A percentile compares a stretch with the other conserved stretches of the same genome.
Conservation (phyloP, 192 early-diverging fungal species). For the Mortierella claussenii region DNA sequence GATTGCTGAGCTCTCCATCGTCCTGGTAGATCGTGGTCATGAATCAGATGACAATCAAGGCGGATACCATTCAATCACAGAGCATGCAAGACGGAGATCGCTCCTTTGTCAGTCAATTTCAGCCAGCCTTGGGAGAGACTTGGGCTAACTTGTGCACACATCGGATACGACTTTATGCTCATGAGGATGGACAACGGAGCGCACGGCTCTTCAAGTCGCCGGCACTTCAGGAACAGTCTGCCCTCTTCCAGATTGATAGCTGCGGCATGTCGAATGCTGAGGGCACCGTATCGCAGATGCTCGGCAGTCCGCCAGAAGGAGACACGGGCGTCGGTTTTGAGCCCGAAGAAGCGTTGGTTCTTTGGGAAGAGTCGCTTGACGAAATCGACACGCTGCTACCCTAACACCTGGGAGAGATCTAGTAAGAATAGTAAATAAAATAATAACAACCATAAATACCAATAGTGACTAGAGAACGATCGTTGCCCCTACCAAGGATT, state of each 20-base stretch:
- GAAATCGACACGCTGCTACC: no score
- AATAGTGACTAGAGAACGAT: no score
- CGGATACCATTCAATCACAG: not conserved
- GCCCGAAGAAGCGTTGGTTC: not conserved
- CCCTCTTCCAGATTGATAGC: conserved; percentile 5
- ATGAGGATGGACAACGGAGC: conserved; percentile 7
- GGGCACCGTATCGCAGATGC: not conserved
- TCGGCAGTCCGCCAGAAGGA: not conserved
- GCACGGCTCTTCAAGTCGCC: conserved; percentile 49
- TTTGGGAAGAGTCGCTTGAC: conserved; percentile 1
- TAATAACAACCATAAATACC: no score
- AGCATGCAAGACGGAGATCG: not conserved
- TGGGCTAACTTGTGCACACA: conserved; percentile 43
- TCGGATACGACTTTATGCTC: conserved; percentile 19
- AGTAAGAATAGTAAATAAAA: not conserved
- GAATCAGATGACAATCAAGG: conserved; percentile 54
- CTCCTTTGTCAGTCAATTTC: not conserved
- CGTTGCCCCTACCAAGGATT: no score
- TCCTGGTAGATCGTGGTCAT: conserved; percentile 37
- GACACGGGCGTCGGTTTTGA: conserved; percentile 5
- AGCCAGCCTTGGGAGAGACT: conserved; percentile 48
- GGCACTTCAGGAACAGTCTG: conserved; percentile 15
- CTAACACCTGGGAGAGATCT: no score
- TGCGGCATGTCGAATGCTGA: conserved; percentile 17
- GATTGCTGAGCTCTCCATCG: no score